Evolutionary conservation across 768 basidiomycete genomes (phyloP).

Genomic region (Sutorius australiensis): DNA sequence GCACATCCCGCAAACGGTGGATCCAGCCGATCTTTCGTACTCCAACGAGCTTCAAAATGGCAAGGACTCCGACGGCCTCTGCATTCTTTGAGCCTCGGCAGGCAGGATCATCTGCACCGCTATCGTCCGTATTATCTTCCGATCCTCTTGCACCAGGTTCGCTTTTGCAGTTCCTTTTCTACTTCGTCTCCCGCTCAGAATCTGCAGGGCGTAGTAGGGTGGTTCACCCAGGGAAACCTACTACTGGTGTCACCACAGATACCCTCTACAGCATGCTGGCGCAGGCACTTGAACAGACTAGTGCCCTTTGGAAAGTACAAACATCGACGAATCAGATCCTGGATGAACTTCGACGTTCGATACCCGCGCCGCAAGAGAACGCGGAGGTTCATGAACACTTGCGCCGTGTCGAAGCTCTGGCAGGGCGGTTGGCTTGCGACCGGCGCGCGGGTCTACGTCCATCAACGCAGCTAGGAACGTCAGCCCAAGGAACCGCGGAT

Average conservation of each 20-base stretch:
- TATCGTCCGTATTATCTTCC: background rate
- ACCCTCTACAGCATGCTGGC: constrained; percentile 51
- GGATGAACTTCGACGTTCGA: constrained; percentile 50
- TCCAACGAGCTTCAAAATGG: background rate
- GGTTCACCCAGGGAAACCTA: constrained; percentile 21
- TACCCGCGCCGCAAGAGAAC: constrained; percentile 36
- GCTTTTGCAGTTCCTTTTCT: background rate
- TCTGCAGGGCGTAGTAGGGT: constrained; percentile 23
- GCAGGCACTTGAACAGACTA: constrained; percentile 52
- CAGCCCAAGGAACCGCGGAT: background rate
- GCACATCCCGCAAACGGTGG: background rate
- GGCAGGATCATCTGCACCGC: background rate
- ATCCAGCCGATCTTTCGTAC: background rate
- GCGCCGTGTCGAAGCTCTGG: constrained; percentile 11
- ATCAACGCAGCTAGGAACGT: background rate
- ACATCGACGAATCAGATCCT: constrained; percentile 51
- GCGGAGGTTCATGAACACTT: constrained; percentile 33
- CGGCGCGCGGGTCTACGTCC: background rate
- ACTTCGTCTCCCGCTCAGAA: background rate
- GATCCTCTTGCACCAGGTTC: background rate
- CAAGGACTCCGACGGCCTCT: background rate
- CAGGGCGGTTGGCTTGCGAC: constrained; percentile 4
- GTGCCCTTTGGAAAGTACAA: constrained; percentile 61
- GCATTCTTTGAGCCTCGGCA: background rate
- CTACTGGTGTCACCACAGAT: constrained; percentile 34